phyloP scores from a whole-genome alignment of 306 rosid genomes.

The Casuarina equisetifolia region DNA sequence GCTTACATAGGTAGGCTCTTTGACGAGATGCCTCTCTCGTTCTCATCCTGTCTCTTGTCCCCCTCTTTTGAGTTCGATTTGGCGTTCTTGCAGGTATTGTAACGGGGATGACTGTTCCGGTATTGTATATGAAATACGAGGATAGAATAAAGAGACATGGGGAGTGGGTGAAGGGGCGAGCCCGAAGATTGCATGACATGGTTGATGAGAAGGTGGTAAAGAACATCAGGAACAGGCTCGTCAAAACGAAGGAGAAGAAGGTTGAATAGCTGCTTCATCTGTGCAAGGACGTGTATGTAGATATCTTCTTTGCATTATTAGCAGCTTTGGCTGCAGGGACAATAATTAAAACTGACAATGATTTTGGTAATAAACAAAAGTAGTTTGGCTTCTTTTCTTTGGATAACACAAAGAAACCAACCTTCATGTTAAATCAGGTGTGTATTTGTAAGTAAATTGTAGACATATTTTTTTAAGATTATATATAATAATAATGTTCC shows the following conservation, averaged over 20 bases:
- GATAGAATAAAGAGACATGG: constrained; percentile 36
- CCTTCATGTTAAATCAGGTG: too few species aligned
- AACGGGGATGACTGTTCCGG: constrained; percentile 46
- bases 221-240: constrained; percentile 37
- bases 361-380: too few species aligned
- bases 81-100: constrained; percentile 35
- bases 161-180: constrained; percentile 43
- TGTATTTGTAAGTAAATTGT: too few species aligned
- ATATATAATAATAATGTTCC: too few species aligned
- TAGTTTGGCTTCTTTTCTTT: too few species aligned
- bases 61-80: background rate
- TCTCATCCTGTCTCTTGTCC: background rate
- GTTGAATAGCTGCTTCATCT: constrained; percentile 25
- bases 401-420: too few species aligned
- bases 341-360: too few species aligned
- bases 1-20: constrained; percentile 43
- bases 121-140: constrained; percentile 43
- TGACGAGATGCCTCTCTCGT: background rate
- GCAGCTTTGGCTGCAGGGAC: too few species aligned
- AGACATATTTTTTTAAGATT: too few species aligned
- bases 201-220: constrained; percentile 53
- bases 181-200: constrained; percentile 36
- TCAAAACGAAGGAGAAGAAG: constrained; percentile 37
- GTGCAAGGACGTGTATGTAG: background rate
- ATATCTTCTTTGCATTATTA: background rate